Evolutionary conservation across 2,329 filamentous ascomycete species (phyloP).

Genomic region (Ophiostoma triangulosporum): DNA sequence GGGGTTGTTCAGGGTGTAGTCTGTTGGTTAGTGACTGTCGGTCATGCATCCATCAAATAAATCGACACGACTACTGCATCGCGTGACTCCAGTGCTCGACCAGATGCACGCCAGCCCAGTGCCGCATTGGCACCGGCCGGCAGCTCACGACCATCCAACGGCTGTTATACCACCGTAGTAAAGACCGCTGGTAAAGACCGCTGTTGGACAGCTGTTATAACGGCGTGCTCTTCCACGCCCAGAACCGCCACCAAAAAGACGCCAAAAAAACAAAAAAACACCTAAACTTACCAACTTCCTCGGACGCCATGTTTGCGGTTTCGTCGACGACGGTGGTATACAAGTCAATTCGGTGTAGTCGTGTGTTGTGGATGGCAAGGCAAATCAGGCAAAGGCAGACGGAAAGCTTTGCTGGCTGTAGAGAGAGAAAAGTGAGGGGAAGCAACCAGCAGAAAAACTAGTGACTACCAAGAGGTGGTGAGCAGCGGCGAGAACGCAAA

Average conservation of each 20-base stretch:
- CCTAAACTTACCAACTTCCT: constrained; percentile 29
- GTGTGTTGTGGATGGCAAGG: not conserved
- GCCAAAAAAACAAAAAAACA: not conserved
- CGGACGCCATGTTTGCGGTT: constrained; percentile 25
- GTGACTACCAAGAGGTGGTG: not conserved
- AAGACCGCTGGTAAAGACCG: too few relatives aligned
- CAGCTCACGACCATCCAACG: too few relatives aligned
- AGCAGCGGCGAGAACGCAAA: not conserved
- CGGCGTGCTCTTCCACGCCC: too few relatives aligned
- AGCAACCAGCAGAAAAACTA: constrained; percentile 1
- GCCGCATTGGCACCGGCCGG: too few relatives aligned
- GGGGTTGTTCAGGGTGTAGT: constrained; percentile 81
- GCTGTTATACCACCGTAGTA: too few relatives aligned
- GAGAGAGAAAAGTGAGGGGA: constrained; percentile 4
- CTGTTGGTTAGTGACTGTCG: constrained; percentile 32
- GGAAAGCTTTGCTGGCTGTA: constrained; percentile 8
- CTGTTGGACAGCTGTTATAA: too few relatives aligned
- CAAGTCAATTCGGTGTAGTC: not conserved
- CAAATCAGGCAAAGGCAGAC: not conserved
- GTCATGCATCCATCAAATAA: too few relatives aligned
- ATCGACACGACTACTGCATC: too few relatives aligned
- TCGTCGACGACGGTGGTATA: not conserved
- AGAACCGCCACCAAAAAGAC: too few relatives aligned
- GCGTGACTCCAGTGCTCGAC: too few relatives aligned
- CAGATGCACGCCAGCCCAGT: too few relatives aligned